phyloP scores from a whole-genome alignment of 805 yeast species.

The Myxozyma monticola region DNA sequence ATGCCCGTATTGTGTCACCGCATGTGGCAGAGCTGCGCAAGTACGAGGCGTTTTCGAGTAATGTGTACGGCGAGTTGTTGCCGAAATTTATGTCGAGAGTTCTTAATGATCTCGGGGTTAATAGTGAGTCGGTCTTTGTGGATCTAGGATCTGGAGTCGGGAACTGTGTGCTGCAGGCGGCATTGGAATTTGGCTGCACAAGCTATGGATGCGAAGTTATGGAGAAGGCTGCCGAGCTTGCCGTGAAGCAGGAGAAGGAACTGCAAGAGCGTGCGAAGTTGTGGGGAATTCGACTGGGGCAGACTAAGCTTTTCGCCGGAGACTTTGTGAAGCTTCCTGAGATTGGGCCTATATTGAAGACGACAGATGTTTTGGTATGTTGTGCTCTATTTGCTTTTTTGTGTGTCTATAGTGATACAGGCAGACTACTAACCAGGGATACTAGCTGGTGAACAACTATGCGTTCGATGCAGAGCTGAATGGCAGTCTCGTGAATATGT shows the following conservation, averaged over 20 bases:
- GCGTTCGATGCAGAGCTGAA: constrained; percentile 77
- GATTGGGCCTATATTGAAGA: constrained; percentile 55
- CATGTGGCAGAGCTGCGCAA: constrained; percentile 60
- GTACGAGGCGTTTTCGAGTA: constrained; percentile 85
- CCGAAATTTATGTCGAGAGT: constrained; percentile 74
- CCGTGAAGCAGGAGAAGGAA: constrained; percentile 59
- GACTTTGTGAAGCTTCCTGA: constrained; percentile 68
- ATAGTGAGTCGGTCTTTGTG: constrained; percentile 60
- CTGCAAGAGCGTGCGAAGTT: constrained; percentile 57
- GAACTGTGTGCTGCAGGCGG: constrained; percentile 85
- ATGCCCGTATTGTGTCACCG: constrained; percentile 77
- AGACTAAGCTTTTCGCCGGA: constrained; percentile 58
- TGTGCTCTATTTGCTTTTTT: neutral
- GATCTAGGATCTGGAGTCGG: constrained; percentile 96
- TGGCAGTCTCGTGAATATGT: constrained; percentile 61
- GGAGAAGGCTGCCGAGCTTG: constrained; percentile 73
- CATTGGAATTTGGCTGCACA: constrained; percentile 77
- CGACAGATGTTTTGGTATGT: constrained; percentile 60
- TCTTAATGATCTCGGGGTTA: constrained; percentile 58
- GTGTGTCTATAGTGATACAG: neutral
- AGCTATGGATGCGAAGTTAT: constrained; percentile 91
- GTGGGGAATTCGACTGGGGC: constrained; percentile 64
- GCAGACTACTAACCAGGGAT: no score
- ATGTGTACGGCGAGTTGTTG: constrained; percentile 86
- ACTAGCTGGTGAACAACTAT: constrained; percentile 76